Evolutionary conservation across 345 rosid genomes (phyloP), one percentile per base, ranked within the genome.

Genomic region (Sonneratia alba): DNA sequence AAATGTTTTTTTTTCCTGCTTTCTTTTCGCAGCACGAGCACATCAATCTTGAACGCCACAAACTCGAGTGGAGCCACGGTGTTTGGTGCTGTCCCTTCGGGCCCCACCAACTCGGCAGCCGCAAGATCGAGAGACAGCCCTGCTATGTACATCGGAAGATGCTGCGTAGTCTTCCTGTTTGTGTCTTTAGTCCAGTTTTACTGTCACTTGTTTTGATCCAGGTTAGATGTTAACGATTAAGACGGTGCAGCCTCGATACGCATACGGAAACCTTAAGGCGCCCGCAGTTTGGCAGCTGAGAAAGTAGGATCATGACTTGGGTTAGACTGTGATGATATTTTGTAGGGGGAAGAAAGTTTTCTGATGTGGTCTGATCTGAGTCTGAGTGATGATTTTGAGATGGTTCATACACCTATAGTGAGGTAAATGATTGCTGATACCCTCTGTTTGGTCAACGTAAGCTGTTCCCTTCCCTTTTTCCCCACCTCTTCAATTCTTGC

Each of bases 41-140:
- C 95, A 48, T 87, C 95, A 24, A 70, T 87, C 47, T 74, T 87
- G 74, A 87, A 89, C 84, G 82, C 90, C 27, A 89, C 91, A 36
- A 87, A 85, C 77, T 83, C 91, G 49, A 83, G 85, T 19, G 94
- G 94, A 1, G 84, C 89, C 3, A 81, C 80, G 0, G 88, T 89
- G 45, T 89, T 73, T 37, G 95, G 95, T 14, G 91, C 88, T 0
- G 90, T 84, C 2, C 95, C 91, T 70, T 68, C 83, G 7, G 70
- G 37, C 45, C 91, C 93, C 6, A 21, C 76, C 27, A 36, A 83
- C n/a, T 80, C 88, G 0, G 61, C 82, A 19, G 75, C 87, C 40
- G 66, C 79, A 6, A 32, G 82, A n/a, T 10, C 73, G 24, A 74
- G 48, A 38, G 12, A 27, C 63, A 27, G 37, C 18, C 38, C 40